Base-by-base conservation (phyloP, 2,329 filamentous ascomycete species). In the Camillea tinctor region DNA sequence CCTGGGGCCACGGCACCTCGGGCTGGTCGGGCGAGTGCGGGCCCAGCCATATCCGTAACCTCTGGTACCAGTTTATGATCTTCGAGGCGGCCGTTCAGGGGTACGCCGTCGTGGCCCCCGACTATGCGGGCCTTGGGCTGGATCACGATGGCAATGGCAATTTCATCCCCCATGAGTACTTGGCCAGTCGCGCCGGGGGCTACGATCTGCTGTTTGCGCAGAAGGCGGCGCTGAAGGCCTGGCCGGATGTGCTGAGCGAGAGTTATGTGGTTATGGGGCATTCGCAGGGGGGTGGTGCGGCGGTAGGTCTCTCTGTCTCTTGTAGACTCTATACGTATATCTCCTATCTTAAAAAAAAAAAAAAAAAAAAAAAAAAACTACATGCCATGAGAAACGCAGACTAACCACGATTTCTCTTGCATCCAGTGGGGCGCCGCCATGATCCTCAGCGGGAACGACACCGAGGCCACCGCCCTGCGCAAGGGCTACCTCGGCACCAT, bases 61-160 rank as follows among this genome's bases (percentile, higher is more conserved):
- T 57, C 23, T 57, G 55, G 55, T 57, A 57, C 49, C 1, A 57
- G 15, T 57, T 57, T 9, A 57, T 57, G 55, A 57, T 57, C 23
- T 52, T 57, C 24, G 9, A 26, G 23, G 55, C 55, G 15, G 49
- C 55, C 2, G 52, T 40, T 6, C 55, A 57, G 50, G 79, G 80
- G 2, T 78, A 76, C 59, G 77, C 74, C 7, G 78, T 81, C 13
- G 73, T 81, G 21, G 78, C 72, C 1, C 70, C 77, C n/a, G 79
- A 80, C 62, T 81, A 78, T 64, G 74, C 77, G 1, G 79, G 78
- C 0, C 71, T 81, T 4, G 79, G 79, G 3, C 70, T 81, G 2
- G 61, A 68, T 17, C 67, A 61, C 22, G 67, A 66, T 26, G 66
- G 72, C 52, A 63, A 73, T 59, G 75, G 74, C n/a, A 69, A 65